Conservation (phyloP, 495 filamentous ascomycete species). For the Lasiosphaeria hispida region DNA sequence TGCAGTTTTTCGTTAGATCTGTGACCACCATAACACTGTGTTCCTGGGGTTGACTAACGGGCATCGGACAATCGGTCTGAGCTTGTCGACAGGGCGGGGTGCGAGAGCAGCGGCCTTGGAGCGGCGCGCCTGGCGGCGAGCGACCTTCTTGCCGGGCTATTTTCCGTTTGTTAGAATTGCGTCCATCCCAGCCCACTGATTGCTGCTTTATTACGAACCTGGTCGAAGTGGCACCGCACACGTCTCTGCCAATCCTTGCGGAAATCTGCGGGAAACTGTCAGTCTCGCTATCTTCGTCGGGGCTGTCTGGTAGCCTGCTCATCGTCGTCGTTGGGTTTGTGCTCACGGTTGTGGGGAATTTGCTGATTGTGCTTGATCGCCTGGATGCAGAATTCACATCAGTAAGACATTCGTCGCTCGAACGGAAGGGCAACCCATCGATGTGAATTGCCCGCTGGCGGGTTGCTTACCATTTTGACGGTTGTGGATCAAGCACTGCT, state of each 20-base stretch:
- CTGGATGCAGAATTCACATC: slow-evolving; percentile 31
- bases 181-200: slow-evolving; percentile 12
- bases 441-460: slow-evolving; percentile 8
- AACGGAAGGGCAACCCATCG: neutral
- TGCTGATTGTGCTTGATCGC: slow-evolving; percentile 99
- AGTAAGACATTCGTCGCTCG: slow-evolving; percentile 12
- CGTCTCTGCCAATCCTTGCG: slow-evolving; percentile 99
- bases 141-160: slow-evolving; percentile 92
- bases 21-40: neutral
- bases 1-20: slow-evolving; percentile 38
- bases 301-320: slow-evolving; percentile 10
- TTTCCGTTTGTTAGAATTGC: slow-evolving; percentile 38
- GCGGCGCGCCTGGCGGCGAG: slow-evolving; percentile 83
- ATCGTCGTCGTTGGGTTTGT: slow-evolving; percentile 22
- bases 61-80: slow-evolving; percentile 93
- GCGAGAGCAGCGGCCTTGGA: slow-evolving; percentile 91
- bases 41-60: slow-evolving; percentile 43
- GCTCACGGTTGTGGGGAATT: slow-evolving; percentile 94
- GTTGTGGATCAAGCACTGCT: slow-evolving; percentile 39
- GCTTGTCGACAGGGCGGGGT: slow-evolving; percentile 94
- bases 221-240: slow-evolving; percentile 97
- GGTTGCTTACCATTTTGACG: slow-evolving; percentile 34
- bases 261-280: slow-evolving; percentile 67
- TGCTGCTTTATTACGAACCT: slow-evolving; percentile 61
- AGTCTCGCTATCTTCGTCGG: slow-evolving; percentile 17